These are phyloP conservation scores for Ceratocystis ficicola DNA, from an alignment of 2,329 filamentous ascomycete genomes.

Conservation along the genomic window DNA sequence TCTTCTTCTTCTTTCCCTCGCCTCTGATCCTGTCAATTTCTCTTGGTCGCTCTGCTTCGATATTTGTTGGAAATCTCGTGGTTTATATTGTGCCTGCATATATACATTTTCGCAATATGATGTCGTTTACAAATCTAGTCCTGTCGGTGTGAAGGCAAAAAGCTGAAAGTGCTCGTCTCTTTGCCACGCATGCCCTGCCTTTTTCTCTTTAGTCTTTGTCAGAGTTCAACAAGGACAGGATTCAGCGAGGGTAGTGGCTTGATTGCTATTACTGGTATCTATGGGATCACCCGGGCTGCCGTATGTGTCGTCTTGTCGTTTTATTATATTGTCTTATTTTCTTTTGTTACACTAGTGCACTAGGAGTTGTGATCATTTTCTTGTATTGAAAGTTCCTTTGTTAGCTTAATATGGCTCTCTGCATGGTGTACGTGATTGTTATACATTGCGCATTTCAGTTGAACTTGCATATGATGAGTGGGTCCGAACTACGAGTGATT, in stretches of 20 bases:
- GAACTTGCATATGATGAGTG: not conserved
- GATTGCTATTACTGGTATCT: not conserved
- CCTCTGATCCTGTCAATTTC: slow-evolving; percentile 1
- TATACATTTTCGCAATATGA: slow-evolving; percentile 21
- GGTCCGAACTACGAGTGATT: too few relatives aligned
- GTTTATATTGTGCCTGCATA: slow-evolving; percentile 21
- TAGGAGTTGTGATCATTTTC: not conserved
- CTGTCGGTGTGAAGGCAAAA: not conserved
- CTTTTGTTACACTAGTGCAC: not conserved
- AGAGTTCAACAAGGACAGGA: not conserved
- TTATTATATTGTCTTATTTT: slow-evolving; percentile 13
- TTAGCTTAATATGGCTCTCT: not conserved
- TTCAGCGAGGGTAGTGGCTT: not conserved
- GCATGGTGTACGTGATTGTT: not conserved
- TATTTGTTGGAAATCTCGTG: slow-evolving; percentile 18
- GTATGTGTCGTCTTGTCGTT: not conserved
- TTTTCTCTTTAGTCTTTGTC: not conserved
- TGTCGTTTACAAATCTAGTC: not conserved
- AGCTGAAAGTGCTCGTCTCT: not conserved
- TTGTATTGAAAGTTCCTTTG: slow-evolving; percentile 2
- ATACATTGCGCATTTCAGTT: not conserved
- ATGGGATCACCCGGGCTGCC: not conserved
- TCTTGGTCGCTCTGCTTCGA: slow-evolving; percentile 18
- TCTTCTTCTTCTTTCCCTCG: slow-evolving; percentile 6
- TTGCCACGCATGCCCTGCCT: not conserved